Base-by-base conservation (phyloP, 371 early-diverging fungal species). In the Batkoa obscura region DNA sequence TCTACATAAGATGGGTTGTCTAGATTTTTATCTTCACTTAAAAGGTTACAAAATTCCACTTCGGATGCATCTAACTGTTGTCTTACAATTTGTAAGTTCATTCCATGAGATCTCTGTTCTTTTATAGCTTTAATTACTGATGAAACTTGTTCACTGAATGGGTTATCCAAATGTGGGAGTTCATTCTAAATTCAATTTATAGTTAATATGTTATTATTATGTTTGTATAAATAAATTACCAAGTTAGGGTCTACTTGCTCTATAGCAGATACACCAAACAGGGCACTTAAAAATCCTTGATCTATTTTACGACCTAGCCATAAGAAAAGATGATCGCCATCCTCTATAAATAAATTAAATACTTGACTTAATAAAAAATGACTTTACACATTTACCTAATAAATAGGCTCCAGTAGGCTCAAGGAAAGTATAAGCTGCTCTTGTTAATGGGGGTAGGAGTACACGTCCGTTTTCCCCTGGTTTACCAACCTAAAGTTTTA, bases 1-100 rank as follows among this genome's bases (percentile, higher is more conserved):
- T 95, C 97, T 6, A 94, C 89, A 68, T 96, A 95, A 37, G 76
- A 80, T 84, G 86, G 75, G 50, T 78, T 79, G 43, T 81, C 86
- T 54, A 76, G 78, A 50, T 81, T 83, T 64, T 84, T 84, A 63
- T 89, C 92, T 63, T 92, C 90, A 10, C 79, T 68, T 55, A 91
- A 59, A 37, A 72, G 64, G 23, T 71, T 72, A 37, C 67, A 65
- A 56, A 88, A 78, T 56, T 80, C 79, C 0, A 72, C 60, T 59
- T 87, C 90, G 10, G 68, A 47, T 43, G 72, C 61, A 61, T 82
- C 85, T 43, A 75, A 55, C 45, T 73, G 72, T 57, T 80, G 80
- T 43, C 85, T 69, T 31, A 80, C 72, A 34, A 83, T 63, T 33
- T 66, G 66, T 31, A 83, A 50, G 35, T 61, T 48, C 53, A 72